These are phyloP conservation scores for Aschersonia sp. DNA, from an alignment of 2,329 filamentous ascomycete species.

Conservation along the genomic window DNA sequence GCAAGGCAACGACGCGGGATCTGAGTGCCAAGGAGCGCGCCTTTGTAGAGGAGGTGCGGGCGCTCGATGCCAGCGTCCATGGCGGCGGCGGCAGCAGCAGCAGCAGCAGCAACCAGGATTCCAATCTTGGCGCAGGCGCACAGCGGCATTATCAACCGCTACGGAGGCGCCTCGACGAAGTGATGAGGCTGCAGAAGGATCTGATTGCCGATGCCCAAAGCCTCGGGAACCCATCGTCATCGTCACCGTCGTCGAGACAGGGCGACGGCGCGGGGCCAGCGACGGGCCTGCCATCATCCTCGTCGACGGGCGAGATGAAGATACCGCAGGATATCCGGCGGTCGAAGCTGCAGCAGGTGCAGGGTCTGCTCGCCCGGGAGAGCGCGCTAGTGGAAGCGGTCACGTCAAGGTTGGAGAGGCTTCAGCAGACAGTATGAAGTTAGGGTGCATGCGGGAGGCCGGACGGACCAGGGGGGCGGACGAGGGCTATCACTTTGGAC, in stretches of 20 bases:
- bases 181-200: slow-evolving; percentile 35
- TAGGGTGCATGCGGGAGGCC: not conserved
- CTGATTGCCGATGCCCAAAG: slow-evolving; percentile 31
- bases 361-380: slow-evolving; percentile 48
- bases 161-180: slow-evolving; percentile 11
- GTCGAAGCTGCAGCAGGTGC: slow-evolving; percentile 49
- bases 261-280: too few relatives aligned
- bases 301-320: slow-evolving; percentile 26
- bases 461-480: not conserved
- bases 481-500: not conserved
- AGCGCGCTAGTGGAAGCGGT: slow-evolving; percentile 54
- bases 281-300: slow-evolving; percentile 10
- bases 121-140: not conserved
- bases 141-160: slow-evolving; percentile 3
- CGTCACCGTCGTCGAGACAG: slow-evolving; percentile 1
- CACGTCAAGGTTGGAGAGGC: slow-evolving; percentile 43
- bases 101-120: not conserved
- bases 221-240: slow-evolving; percentile 17
- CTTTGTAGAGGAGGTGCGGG: slow-evolving; percentile 30
- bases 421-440: slow-evolving; percentile 23
- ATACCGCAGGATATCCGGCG: slow-evolving; percentile 47
- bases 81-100: not conserved
- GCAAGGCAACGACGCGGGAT: slow-evolving; percentile 25
- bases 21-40: slow-evolving; percentile 30
- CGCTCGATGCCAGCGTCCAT: slow-evolving; percentile 37